Base-by-base conservation (phyloP, 768 basidiomycete species). In the Boletus vinaceobasis region DNA sequence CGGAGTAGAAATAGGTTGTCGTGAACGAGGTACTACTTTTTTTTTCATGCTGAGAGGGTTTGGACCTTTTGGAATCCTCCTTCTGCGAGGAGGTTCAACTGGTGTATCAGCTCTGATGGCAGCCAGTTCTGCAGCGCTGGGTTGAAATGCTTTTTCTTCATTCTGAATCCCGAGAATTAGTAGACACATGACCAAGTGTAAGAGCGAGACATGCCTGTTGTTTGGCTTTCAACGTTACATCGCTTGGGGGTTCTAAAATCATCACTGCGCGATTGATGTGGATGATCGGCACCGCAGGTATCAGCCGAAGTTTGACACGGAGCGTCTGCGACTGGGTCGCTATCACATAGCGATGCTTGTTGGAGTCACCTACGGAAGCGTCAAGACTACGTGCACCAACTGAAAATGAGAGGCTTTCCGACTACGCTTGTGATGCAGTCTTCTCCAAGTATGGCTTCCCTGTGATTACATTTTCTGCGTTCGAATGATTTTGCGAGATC, bases 11-110 rank as follows among this genome's bases (percentile, higher is more conserved):
- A 37, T 19, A 32, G 47, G 37, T 50, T 45, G 53, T 36, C 48
- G 45, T 14, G 45, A 7, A 27, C 39, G 42, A 38, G 54, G 37
- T 62, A 60, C 45, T 63, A 82, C 83, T 71, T 91, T 95, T 78
- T 93, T 97, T 79, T 93, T 94, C 43, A 95, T 75, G 56, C 92
- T 94, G 4, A 98, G 79, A 8, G 96, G 93, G 73, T 98, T 98
- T 1, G 95, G 93, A 0, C 82, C 91, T 66, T 92, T 95, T 0
- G 88, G 87, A 0, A 84, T 86, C 63, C 82, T 90, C 60, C 71
- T 74, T 65, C 76, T 84, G 67, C 82, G 88, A 58, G 75, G 77
- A 13, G 67, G 73, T n/a, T 71, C 72, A 53, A 27, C 68, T 50
- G 35, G 63, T 21, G 36, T 61, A 14, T 72, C 71, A 3, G 73